Conservation (phyloP, 352 stramenopile species). For the Globisporangium alternatum region DNA sequence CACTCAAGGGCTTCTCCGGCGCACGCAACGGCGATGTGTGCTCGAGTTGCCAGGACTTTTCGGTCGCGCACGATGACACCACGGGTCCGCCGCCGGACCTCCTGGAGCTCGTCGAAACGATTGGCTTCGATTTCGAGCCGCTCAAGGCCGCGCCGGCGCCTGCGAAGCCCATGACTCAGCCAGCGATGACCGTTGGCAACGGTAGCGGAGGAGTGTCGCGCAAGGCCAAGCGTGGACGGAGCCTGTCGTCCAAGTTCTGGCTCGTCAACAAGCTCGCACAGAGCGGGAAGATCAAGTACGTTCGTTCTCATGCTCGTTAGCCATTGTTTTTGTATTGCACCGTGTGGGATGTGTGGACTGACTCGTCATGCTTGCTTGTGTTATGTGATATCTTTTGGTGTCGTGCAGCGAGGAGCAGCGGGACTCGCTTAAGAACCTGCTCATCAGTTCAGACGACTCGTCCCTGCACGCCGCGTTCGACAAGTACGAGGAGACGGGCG, state of each 20-base stretch:
- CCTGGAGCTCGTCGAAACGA: constrained; percentile 64
- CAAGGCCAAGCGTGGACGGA: constrained; percentile 67
- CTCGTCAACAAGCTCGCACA: constrained; percentile 80
- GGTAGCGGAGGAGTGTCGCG: constrained; percentile 23
- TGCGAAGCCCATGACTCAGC: constrained; percentile 30
- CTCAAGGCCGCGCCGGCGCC: constrained; percentile 18
- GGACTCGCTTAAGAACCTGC: constrained; percentile 74
- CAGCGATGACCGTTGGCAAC: constrained; percentile 9
- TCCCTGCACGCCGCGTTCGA: constrained; percentile 72
- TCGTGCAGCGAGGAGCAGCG: constrained; percentile 65
- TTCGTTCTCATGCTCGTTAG: background rate
- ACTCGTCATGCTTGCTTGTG: background rate
- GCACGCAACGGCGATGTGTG: too few species aligned
- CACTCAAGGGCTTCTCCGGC: too few species aligned
- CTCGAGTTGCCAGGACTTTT: too few species aligned
- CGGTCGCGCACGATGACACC: constrained; percentile 26
- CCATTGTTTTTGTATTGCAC: too few species aligned
- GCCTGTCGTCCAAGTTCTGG: constrained; percentile 84
- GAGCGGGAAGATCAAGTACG: constrained; percentile 73
- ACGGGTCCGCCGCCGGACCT: constrained; percentile 46
- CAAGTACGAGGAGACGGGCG: constrained; percentile 74
- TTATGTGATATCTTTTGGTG: background rate
- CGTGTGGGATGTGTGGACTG: background rate
- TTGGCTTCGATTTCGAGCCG: constrained; percentile 59
- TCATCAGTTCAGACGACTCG: constrained; percentile 77